Base-by-base conservation (phyloP, 352 stramenopile genomes). In the Albugo candida region DNA sequence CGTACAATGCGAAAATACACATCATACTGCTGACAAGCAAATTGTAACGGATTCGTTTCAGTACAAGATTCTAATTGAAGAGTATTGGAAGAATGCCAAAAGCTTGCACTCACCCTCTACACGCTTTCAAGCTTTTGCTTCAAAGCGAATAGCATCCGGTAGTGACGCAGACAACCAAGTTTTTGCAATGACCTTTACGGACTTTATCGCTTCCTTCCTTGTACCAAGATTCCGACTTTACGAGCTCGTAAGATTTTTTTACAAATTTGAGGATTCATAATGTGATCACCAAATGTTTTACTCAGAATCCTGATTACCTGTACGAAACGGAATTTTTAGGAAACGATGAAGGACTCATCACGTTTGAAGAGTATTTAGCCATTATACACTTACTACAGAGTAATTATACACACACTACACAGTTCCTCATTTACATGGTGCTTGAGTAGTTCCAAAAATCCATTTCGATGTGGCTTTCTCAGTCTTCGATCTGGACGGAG, bases 391-490 rank as follows among this genome's bases (percentile, higher is more conserved):
- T 87, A 46, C 63, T 83, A 2, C 70, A 84, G 49, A 84, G 73
- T 86, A 58, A 8, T 3, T 43, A 24, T 24, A 19, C 17, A 43
- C 17, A 3, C 17, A 10, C 20, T 10, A 43, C 20, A 10, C 17
- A 8, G 3, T 19, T 43, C 20, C 17, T 24, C 38, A 24, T 8
- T 43, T 8, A 19, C 3, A 24, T 43, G 38, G 3, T 43, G 3
- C 17, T 2, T 45, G 2, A 42, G 13, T 45, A 85, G 73, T 87
- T 48, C 75, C 75, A 0, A 68, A 71, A 38, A 66, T 83, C 46
- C 70, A 83, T 48, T 87, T 87, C 45, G 65, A 76, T 21, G 71
- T 87, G 36, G 71, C 70, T 41, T 87, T 87, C 49, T 76, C 60
- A 51, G 84, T 87, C 71, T 78, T 87, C 36, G 71, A 87, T 51